Base-by-base conservation (phyloP, 352 stramenopile species). In the Globisporangium perplexum region DNA sequence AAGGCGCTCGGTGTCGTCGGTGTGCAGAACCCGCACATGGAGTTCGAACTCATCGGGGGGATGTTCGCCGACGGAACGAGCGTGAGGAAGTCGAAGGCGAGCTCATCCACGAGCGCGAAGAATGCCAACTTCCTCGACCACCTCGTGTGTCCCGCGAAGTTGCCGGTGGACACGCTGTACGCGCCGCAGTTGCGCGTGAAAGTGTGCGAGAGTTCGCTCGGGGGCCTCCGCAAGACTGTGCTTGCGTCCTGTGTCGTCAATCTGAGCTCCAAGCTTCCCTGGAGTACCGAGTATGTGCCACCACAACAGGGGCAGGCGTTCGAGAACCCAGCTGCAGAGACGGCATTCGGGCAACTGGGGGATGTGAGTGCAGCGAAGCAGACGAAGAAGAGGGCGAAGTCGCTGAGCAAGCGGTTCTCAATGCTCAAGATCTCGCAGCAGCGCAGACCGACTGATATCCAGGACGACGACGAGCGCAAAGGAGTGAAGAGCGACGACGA, bases 61-160 rank as follows among this genome's bases (percentile, higher is more conserved):
- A 59, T 69, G 8, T 87, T 88, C 43, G 56, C 63, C 0, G 76
- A 86, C 31, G 69, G 71, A 6, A 73, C 67, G 3, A 77, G 47
- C 54, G 57, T 76, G 3, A 61, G 71, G 1, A 70, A 72, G 2
- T 82, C 69, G 0, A 73, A 77, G 24, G 60, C 76, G 2, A 70
- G 71, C 18, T 26, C 72, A 6, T 70, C 59, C 5, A 47, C 50
- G 4, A 74, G 62, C 28, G 74, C 66, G 42, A 92, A 92, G 57
- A 86, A 92, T 22, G 79, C 71, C 3, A 92, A 90, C 23, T 77
- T 90, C n/a, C 52, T 90, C 15, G 79, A 92, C 24, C 63, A 67
- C 11, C 63, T 89, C 11, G 62, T 78, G 1, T 56, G 82, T 11
- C 55, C 62, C 4, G 74, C 73, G 0, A 80, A 76, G 50, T 47